A percentile compares a stretch with the other conserved stretches of the same genome.
These are phyloP conservation scores for Tuber indicum DNA, from an alignment of 495 filamentous ascomycete species.

Conservation along the genomic window DNA sequence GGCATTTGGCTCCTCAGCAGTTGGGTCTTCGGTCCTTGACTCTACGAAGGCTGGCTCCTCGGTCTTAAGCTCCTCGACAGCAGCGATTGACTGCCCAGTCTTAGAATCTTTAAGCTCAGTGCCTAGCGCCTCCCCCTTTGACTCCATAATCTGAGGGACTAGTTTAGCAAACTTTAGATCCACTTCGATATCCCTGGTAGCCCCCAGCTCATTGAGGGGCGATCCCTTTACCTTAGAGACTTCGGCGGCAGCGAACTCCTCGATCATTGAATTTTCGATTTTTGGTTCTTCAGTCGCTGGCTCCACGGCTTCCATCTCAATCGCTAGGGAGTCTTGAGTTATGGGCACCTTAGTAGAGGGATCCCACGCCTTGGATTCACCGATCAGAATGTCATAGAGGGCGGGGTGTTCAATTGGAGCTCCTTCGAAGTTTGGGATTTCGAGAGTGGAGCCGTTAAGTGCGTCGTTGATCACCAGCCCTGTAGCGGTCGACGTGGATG, in stretches of 20 bases:
- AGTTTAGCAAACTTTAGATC: not conserved
- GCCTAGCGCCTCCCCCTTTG: conserved; percentile 8
- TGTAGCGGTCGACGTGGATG: not conserved
- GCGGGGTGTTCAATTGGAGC: not conserved
- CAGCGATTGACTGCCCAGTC: conserved; percentile 11
- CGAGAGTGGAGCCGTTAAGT: not conserved
- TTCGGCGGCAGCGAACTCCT: not conserved
- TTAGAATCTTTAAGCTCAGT: conserved; percentile 3
- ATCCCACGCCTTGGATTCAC: not conserved
- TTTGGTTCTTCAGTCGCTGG: not conserved
- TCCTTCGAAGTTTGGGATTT: not conserved
- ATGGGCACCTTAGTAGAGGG: not conserved
- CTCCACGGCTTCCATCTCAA: not conserved
- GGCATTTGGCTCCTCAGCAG: not conserved
- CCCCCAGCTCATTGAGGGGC: not conserved
- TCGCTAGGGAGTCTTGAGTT: not conserved
- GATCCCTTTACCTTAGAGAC: not conserved
- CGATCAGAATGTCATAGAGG: not conserved
- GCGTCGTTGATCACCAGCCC: not conserved
- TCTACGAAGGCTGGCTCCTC: not conserved
- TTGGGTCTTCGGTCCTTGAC: not conserved
- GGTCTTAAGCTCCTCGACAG: not conserved
- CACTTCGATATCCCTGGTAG: not conserved
- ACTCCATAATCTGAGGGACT: conserved; percentile 3
- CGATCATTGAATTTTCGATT: not conserved